Evolutionary conservation across 495 filamentous ascomycete genomes (phyloP).

Genomic region (Jackrogersella minutella): DNA sequence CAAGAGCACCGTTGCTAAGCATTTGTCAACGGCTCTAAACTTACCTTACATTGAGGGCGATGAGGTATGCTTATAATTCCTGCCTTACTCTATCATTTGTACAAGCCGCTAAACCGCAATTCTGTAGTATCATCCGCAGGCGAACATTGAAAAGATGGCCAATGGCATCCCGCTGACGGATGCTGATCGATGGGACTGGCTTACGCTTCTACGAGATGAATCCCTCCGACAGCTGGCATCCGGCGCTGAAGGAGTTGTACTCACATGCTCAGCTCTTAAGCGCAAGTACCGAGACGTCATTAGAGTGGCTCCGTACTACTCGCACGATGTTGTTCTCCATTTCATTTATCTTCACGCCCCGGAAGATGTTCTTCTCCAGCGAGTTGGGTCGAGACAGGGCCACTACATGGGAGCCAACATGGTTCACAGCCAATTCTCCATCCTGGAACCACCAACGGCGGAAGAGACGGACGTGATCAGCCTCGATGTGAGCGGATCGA

Average conservation of each 20-base stretch:
- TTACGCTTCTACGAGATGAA: slow-evolving; percentile 84
- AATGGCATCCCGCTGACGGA: slow-evolving; percentile 88
- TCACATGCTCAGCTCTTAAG: slow-evolving; percentile 96
- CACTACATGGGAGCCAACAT: slow-evolving; percentile 99
- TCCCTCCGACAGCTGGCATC: slow-evolving; percentile 69
- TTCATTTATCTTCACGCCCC: slow-evolving; percentile 89
- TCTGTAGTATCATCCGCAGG: slow-evolving; percentile 79
- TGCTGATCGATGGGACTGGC: slow-evolving; percentile 98
- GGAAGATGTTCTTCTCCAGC: slow-evolving; percentile 74
- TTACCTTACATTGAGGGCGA: slow-evolving; percentile 94
- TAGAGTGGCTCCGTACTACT: slow-evolving; percentile 81
- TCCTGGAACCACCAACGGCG: slow-evolving; percentile 78
- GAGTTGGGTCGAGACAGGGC: slow-evolving; percentile 74
- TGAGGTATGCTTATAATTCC: slow-evolving; percentile 69
- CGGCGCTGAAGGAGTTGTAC: slow-evolving; percentile 78
- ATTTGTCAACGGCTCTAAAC: slow-evolving; percentile 72
- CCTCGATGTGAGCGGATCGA: slow-evolving; percentile 75
- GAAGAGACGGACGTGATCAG: slow-evolving; percentile 86
- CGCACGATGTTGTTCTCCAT: slow-evolving; percentile 80
- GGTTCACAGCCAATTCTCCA: slow-evolving; percentile 92
- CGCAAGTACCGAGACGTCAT: slow-evolving; percentile 98
- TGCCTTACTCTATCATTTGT: background rate
- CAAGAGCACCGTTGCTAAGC: slow-evolving; percentile 90
- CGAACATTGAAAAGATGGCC: slow-evolving; percentile 95
- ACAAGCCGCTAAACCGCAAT: slow-evolving; percentile 26